Percentiles rank a stretch among this genome's conserved stretches.
phyloP scores from a whole-genome alignment of 164 flowering plant species.

The Magnolia changhungtana region DNA sequence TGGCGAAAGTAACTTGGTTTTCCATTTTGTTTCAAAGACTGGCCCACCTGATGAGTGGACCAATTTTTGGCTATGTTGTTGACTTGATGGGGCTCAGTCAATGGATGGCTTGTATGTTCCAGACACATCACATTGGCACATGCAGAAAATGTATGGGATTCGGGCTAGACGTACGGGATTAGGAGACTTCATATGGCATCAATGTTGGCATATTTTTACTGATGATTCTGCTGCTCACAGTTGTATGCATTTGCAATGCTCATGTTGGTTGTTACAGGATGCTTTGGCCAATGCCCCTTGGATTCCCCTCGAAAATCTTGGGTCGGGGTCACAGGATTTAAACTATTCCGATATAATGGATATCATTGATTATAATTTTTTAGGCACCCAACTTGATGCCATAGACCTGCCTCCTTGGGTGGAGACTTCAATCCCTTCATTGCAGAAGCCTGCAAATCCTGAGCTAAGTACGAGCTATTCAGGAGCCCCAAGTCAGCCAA shows the following conservation, averaged over 20 bases:
- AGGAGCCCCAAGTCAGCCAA: slow-evolving; percentile 9
- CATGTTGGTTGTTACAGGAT: slow-evolving; percentile 3
- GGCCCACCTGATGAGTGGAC: too few species aligned
- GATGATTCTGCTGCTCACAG: not conserved
- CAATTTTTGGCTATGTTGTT: too few species aligned
- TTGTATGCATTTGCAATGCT: not conserved
- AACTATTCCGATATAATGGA: slow-evolving; percentile 1
- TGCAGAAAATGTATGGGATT: not conserved
- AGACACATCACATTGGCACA: too few species aligned
- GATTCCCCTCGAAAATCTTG: not conserved
- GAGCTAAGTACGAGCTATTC: slow-evolving; percentile 13
- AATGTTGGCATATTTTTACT: not conserved
- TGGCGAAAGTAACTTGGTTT: too few species aligned
- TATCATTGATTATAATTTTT: not conserved
- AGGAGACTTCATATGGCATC: not conserved
- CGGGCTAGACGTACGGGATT: not conserved
- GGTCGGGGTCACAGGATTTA: not conserved
- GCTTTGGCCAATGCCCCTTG: slow-evolving; percentile 2
- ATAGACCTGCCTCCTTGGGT: slow-evolving; percentile 7
- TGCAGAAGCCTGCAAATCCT: slow-evolving; percentile 1
- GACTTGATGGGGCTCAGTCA: not conserved
- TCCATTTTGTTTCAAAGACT: too few species aligned
- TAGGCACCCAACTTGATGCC: slow-evolving; percentile 6
- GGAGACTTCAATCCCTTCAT: slow-evolving; percentile 9
- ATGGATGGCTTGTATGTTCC: not conserved